These are phyloP conservation scores for Macrocystidia cucumis DNA, from an alignment of 1,284 basidiomycete genomes.

Conservation along the genomic window DNA sequence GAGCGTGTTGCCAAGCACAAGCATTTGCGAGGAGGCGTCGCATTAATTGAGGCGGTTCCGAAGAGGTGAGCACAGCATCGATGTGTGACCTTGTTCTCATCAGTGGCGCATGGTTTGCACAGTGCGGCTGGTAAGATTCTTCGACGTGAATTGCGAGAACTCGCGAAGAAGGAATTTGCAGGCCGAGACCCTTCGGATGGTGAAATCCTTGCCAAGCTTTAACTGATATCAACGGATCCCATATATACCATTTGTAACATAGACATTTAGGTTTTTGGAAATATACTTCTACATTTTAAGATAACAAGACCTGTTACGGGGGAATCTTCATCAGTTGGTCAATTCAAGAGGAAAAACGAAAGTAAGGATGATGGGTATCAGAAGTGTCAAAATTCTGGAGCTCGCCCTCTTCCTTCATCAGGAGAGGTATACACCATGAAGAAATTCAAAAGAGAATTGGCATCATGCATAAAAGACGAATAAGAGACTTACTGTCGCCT, in stretches of 20 bases:
- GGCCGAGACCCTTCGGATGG: slow-evolving; percentile 25
- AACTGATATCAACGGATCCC: no score
- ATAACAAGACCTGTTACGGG: no score
- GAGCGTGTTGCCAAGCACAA: slow-evolving; percentile 59
- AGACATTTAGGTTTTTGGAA: no score
- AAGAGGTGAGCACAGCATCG: slow-evolving; percentile 42
- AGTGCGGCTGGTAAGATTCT: slow-evolving; percentile 72
- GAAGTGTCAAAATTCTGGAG: slow-evolving; percentile 71
- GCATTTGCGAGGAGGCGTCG: slow-evolving; percentile 53
- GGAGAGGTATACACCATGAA: slow-evolving; percentile 74
- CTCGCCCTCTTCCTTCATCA: slow-evolving; percentile 36
- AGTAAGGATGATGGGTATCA: slow-evolving; percentile 28
- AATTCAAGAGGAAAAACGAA: neutral
- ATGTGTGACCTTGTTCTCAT: slow-evolving; percentile 1
- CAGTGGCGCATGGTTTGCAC: slow-evolving; percentile 1
- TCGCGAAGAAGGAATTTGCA: slow-evolving; percentile 41
- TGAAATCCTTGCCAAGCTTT: slow-evolving; percentile 23
- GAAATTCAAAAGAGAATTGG: slow-evolving; percentile 85
- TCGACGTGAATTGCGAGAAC: slow-evolving; percentile 51
- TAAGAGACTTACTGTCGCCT: no score
- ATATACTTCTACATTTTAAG: no score
- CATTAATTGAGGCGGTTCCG: slow-evolving; percentile 49
- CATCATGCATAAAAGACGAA: no score
- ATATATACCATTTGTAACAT: no score
- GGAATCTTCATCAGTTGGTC: neutral